A percentile compares a stretch with the other conserved stretches of the same genome.
These are phyloP conservation scores for Starmerella stellata DNA, from an alignment of 805 yeast species.

Conservation along the genomic window DNA sequence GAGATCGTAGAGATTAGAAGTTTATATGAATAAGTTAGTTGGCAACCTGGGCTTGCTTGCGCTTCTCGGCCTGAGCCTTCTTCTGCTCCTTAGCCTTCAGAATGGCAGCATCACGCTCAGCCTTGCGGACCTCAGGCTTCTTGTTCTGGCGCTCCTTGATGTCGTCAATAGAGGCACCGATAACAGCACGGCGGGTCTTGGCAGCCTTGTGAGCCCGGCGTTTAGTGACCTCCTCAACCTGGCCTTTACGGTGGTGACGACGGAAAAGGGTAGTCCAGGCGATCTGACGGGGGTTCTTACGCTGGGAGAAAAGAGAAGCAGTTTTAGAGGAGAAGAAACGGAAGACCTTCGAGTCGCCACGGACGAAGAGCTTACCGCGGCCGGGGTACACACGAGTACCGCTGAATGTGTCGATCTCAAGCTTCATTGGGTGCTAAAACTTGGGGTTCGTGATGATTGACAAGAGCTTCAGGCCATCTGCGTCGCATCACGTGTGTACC, in stretches of 20 bases:
- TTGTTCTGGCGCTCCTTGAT: conserved; percentile 93
- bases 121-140: conserved; percentile 96
- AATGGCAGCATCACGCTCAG: conserved; percentile 83
- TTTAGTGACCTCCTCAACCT: conserved; percentile 94
- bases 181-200: conserved; percentile 97
- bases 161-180: conserved; percentile 96
- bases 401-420: conserved; percentile 98
- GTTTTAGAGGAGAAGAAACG: conserved; percentile 97
- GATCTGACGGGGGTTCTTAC: conserved; percentile 99
- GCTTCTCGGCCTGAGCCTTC: conserved; percentile 83
- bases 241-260: conserved; percentile 99
- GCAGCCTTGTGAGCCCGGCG: conserved; percentile 94
- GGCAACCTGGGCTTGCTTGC: conserved; percentile 57
- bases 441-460: not conserved
- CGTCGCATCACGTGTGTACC: not conserved
- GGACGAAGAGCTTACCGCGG: conserved; percentile 95
- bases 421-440: conserved; percentile 52
- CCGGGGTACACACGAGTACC: conserved; percentile 99
- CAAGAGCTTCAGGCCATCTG: not conserved
- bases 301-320: conserved; percentile 95
- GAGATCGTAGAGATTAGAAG: not conserved
- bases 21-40: conserved; percentile 9
- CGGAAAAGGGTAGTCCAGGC: conserved; percentile 99
- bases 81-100: conserved; percentile 31
- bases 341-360: conserved; percentile 99